Evolutionary conservation across 768 basidiomycete genomes (phyloP).

Genomic region (Trametes villosa): DNA sequence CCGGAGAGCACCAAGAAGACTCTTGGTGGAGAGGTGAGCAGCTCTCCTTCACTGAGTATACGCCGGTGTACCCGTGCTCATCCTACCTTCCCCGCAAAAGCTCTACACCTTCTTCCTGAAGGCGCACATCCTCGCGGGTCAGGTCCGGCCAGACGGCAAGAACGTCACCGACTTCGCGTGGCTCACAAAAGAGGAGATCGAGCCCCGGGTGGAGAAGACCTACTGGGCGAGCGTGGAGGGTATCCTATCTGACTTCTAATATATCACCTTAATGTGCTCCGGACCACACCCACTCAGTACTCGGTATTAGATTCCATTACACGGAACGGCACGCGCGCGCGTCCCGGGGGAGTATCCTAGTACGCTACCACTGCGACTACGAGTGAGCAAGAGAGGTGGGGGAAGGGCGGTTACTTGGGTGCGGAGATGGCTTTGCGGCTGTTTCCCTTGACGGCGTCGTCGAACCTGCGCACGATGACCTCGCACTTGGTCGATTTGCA

Average conservation of each 20-base stretch:
- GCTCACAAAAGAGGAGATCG: slow-evolving; percentile 92
- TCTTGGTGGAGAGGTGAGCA: slow-evolving; percentile 22
- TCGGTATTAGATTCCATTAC: slow-evolving; percentile 9
- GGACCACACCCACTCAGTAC: slow-evolving; percentile 11
- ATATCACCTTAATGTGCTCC: slow-evolving; percentile 20
- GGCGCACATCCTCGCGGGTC: slow-evolving; percentile 89
- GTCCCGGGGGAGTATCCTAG: neutral
- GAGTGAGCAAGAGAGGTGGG: neutral
- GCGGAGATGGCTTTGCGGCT: slow-evolving; percentile 57
- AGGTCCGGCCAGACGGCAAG: slow-evolving; percentile 63
- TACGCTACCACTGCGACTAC: neutral
- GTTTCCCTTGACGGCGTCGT: slow-evolving; percentile 80
- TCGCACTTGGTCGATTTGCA: slow-evolving; percentile 91
- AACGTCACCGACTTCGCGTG: slow-evolving; percentile 81
- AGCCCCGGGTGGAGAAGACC: slow-evolving; percentile 60
- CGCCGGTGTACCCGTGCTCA: neutral
- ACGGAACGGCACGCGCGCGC: neutral
- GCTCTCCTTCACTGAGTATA: neutral
- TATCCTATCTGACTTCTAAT: slow-evolving; percentile 71
- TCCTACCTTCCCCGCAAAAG: slow-evolving; percentile 42
- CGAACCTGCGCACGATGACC: slow-evolving; percentile 85
- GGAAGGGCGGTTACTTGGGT: slow-evolving; percentile 37
- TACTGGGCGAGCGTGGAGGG: slow-evolving; percentile 84
- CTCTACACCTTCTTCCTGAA: slow-evolving; percentile 88
- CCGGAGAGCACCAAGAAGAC: slow-evolving; percentile 25